Evolutionary conservation across 208 protist species (phyloP).

Genomic region (Endotrypanum monterogeii): DNA sequence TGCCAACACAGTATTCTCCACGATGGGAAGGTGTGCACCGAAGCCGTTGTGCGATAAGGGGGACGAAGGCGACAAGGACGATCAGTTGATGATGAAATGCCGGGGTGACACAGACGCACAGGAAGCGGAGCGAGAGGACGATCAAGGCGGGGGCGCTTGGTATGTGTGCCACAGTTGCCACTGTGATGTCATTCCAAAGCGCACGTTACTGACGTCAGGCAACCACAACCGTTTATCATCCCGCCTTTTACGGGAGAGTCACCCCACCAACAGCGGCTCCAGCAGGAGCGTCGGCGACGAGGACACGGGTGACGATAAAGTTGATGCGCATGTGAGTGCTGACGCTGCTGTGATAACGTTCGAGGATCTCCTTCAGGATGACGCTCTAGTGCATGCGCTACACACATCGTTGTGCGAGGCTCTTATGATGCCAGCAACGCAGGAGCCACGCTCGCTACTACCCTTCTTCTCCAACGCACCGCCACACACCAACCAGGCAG

Average conservation of each 20-base stretch:
- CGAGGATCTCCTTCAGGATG: slow-evolving; percentile 30
- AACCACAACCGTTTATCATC: not conserved
- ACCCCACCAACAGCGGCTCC: not conserved
- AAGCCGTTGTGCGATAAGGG: not conserved
- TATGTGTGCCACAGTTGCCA: slow-evolving; percentile 30
- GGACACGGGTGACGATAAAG: not conserved
- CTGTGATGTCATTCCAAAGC: slow-evolving; percentile 22
- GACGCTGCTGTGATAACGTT: slow-evolving; percentile 15
- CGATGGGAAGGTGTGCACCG: not conserved
- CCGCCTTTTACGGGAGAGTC: not conserved
- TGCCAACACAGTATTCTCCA: slow-evolving; percentile 9
- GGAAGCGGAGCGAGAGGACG: slow-evolving; percentile 7
- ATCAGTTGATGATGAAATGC: not conserved
- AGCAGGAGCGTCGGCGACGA: not conserved
- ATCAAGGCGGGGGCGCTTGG: not conserved
- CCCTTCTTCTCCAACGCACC: not conserved
- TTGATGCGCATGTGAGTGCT: not conserved
- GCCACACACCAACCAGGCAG: not conserved
- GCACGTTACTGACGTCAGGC: slow-evolving; percentile 10
- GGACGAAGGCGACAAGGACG: not conserved
- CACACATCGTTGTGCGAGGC: slow-evolving; percentile 23
- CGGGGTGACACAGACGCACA: not conserved
- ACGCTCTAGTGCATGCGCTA: slow-evolving; percentile 19
- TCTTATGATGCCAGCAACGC: slow-evolving; percentile 28
- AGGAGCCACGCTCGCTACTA: slow-evolving; percentile 7